Base-by-base conservation (phyloP, 495 filamentous ascomycete genomes). In the Aspergillus nidulans region DNA sequence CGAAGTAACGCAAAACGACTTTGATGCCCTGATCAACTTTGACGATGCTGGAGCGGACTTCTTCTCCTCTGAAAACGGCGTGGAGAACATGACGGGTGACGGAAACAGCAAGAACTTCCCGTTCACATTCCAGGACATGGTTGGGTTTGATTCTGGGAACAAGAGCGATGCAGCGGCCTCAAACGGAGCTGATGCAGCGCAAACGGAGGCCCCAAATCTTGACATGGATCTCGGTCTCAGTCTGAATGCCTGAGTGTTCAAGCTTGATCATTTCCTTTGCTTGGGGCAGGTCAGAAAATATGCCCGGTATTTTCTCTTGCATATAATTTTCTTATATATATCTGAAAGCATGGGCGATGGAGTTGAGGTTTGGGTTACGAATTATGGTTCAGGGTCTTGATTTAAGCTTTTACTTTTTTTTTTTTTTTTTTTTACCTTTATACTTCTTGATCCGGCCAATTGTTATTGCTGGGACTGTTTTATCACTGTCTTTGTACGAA, bases 1-100 rank as follows among this genome's bases (percentile, higher is more conserved):
- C 15, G 75, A 78, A 49, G 72, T 77, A n/a, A 77, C 71, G 1
- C 74, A 77, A 44, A 77, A 78, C 36, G 75, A 78, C 45, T 78
- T 78, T 41, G 75, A 78, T 45, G 74, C 73, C 1, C 48, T 78
- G 45, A 75, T 78, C 58, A 78, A 78, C 49, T 77, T 77, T 41
- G 75, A 78, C 20, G 72, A 77, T 40, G 63, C 69, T 10, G 66
- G 65, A 0, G 67, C 64, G n/a, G 75, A 76, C 9, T 63, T 73
- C 40, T 70, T 76, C 16, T 56, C 60, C 13, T 59, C 65, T 13
- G 71, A 75, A 6, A 67, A 72, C 1, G 45, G 58, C 12, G 30
- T 52, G 32, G 32, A 49, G 39, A 58, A 54, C 36, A 23, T 48
- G 8, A 55, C 23, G 20, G 49, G 24, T 13, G 51, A 56, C 24